These are phyloP conservation scores for Diospyros lotus DNA, from an alignment of 148 eudicot species.

Conservation along the genomic window DNA sequence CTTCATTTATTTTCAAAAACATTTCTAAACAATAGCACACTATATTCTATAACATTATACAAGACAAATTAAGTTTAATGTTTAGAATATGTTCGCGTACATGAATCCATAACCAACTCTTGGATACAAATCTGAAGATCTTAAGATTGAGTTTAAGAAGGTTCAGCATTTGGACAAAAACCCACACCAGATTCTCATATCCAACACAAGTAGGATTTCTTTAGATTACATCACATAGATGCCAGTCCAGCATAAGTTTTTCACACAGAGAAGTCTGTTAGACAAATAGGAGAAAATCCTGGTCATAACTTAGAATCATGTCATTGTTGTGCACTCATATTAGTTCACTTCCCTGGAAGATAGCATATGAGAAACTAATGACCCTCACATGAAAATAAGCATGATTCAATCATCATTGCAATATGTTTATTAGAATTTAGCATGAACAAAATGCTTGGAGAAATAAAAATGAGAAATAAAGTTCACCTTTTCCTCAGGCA, in stretches of 20 bases:
- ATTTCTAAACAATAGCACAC: too few species aligned
- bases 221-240: conserved; percentile 2
- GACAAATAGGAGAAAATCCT: background rate
- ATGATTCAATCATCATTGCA: background rate
- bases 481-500: background rate
- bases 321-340: background rate
- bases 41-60: too few species aligned
- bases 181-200: too few species aligned
- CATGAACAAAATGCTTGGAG: background rate
- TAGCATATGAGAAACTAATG: background rate
- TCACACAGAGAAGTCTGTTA: too few species aligned
- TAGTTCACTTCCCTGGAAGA: background rate
- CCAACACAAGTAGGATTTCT: too few species aligned
- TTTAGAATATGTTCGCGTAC: too few species aligned
- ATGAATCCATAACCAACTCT: too few species aligned
- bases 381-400: background rate
- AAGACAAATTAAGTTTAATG: too few species aligned
- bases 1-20: too few species aligned
- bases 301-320: background rate
- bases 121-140: too few species aligned
- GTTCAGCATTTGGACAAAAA: too few species aligned
- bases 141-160: too few species aligned
- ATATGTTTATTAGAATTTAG: background rate
- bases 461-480: background rate
- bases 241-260: background rate